A percentile compares a stretch with the other conserved stretches of the same genome.
phyloP scores from a whole-genome alignment of 306 rosid species.

The Vigna hirtella region DNA sequence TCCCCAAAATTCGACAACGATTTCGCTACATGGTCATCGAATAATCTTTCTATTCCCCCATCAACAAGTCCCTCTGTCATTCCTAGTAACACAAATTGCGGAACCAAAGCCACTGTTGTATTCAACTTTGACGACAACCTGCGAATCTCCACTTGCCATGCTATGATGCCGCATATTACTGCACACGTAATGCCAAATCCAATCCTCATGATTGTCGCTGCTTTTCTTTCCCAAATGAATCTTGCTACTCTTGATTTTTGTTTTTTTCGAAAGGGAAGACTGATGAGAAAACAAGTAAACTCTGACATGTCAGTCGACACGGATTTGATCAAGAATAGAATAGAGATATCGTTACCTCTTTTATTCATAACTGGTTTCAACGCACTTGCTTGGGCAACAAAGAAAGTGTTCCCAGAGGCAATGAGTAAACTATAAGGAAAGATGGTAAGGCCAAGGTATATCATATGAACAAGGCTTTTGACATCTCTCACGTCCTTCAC shows the following conservation, averaged over 20 bases:
- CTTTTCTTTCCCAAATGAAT: not conserved
- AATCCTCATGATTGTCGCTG: not conserved
- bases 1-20: not conserved
- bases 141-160: not conserved
- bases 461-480: conserved; percentile 2
- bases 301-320: not conserved
- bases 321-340: not conserved
- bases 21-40: not conserved
- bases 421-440: not conserved
- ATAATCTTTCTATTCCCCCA: not conserved
- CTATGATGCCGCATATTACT: not conserved
- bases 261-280: too few relatives aligned
- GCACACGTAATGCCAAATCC: conserved; percentile 28
- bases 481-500: conserved; percentile 13
- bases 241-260: too few relatives aligned
- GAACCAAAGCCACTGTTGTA: not conserved
- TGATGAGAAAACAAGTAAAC: not conserved
- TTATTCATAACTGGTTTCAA: not conserved
- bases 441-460: not conserved
- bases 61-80: not conserved
- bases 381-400: not conserved
- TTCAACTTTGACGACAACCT: too few relatives aligned
- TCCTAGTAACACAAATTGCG: conserved; percentile 21
- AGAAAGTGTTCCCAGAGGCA: conserved; percentile 19
- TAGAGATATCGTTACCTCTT: not conserved